Conservation (phyloP, 305 asterid genomes). For the Solanum hybrid region DNA sequence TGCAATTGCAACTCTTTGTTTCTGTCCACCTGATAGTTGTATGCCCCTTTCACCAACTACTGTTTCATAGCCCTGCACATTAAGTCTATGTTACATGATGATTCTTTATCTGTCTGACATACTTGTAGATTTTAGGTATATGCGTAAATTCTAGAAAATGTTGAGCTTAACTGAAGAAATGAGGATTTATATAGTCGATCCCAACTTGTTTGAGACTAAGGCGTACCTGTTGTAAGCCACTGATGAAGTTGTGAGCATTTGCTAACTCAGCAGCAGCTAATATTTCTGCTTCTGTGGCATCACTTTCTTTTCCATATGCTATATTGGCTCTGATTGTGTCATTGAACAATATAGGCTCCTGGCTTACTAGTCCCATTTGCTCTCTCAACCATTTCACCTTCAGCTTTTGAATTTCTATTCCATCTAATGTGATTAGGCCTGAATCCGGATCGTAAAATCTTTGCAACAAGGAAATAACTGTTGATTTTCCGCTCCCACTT, state of each 20-base stretch:
- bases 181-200: neutral
- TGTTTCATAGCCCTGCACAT: slow-evolving; percentile 45
- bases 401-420: slow-evolving; percentile 55
- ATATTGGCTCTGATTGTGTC: slow-evolving; percentile 59
- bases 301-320: slow-evolving; percentile 48
- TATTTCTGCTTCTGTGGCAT: slow-evolving; percentile 50
- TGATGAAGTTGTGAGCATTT: slow-evolving; percentile 52
- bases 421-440: slow-evolving; percentile 61
- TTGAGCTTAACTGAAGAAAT: neutral
- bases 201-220: neutral
- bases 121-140: neutral
- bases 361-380: slow-evolving; percentile 91
- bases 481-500: slow-evolving; percentile 94
- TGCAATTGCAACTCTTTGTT: slow-evolving; percentile 68
- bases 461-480: slow-evolving; percentile 63
- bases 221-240: slow-evolving; percentile 42
- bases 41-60: slow-evolving; percentile 57
- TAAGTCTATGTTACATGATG: neutral
- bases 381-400: slow-evolving; percentile 73
- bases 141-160: neutral
- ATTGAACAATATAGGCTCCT: slow-evolving; percentile 71
- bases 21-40: slow-evolving; percentile 68
- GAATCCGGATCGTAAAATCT: slow-evolving; percentile 77
- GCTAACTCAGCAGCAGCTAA: slow-evolving; percentile 49
- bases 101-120: neutral